Conservation (phyloP, 495 filamentous ascomycete species). For the Neurospora intermedia region DNA sequence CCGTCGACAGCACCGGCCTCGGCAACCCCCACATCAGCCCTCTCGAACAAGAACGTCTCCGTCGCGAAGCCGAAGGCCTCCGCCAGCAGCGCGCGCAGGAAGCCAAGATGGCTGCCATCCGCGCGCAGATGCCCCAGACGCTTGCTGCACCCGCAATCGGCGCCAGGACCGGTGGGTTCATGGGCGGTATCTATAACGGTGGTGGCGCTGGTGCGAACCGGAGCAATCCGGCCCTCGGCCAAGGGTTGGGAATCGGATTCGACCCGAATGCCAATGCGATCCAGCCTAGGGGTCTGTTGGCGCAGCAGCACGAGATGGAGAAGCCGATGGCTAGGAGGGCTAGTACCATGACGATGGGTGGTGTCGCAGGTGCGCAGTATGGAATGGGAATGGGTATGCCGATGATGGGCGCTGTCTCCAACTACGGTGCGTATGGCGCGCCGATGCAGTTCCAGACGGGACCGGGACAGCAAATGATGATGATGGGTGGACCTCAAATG, state of each 20-base stretch:
- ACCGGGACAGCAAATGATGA: background rate
- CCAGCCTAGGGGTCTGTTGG: background rate
- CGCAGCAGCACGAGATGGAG: background rate
- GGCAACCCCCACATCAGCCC: conserved; percentile 17
- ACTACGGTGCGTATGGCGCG: conserved; percentile 18
- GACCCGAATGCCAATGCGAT: background rate
- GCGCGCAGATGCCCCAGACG: conserved; percentile 31
- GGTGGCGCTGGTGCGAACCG: background rate
- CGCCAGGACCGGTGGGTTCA: conserved; percentile 33
- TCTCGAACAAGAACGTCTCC: conserved; percentile 23
- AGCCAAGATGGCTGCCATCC: conserved; percentile 27
- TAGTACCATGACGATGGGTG: background rate
- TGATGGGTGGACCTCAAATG: background rate
- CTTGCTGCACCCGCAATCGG: conserved; percentile 17
- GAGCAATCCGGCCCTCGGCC: background rate
- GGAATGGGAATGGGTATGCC: background rate
- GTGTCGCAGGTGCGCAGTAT: background rate
- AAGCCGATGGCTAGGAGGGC: background rate
- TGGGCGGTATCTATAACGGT: conserved; percentile 22
- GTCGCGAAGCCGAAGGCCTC: conserved; percentile 24
- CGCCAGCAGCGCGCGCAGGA: conserved; percentile 25
- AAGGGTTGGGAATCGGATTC: background rate
- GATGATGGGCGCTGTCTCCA: background rate
- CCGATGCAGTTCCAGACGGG: conserved; percentile 13
- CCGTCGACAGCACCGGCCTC: conserved; percentile 24